Conservation (phyloP, 139 green algal genomes). For the Picochlorum sp. region DNA sequence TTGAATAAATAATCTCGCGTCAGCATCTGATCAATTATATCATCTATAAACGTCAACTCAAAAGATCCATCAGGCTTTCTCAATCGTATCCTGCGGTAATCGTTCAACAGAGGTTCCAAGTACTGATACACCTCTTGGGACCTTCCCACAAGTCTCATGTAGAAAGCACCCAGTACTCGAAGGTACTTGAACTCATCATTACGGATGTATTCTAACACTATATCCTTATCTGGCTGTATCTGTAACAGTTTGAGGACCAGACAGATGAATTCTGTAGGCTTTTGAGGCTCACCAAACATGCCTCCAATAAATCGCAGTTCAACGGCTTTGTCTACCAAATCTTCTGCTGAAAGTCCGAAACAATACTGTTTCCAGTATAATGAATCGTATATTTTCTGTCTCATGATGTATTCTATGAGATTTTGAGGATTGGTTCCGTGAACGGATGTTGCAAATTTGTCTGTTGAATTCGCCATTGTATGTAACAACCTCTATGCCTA, state of each 20-base stretch:
- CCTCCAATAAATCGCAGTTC: constrained; percentile 61
- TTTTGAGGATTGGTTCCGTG: constrained; percentile 95
- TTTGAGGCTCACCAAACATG: constrained; percentile 74
- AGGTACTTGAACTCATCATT: constrained; percentile 98
- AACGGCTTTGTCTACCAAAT: constrained; percentile 90
- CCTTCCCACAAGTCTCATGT: constrained; percentile 84
- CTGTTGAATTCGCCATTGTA: constrained; percentile 83
- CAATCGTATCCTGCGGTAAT: constrained; percentile 80
- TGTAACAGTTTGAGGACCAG: constrained; percentile 96
- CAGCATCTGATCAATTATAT: constrained; percentile 84
- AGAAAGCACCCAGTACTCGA: constrained; percentile 85
- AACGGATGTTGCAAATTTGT: constrained; percentile 51
- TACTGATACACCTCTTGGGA: constrained; percentile 92
- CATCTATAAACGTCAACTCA: constrained; percentile 72
- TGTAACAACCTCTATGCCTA: background rate
- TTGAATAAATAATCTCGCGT: constrained; percentile 87
- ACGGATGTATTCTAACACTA: constrained; percentile 97
- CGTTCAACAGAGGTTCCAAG: constrained; percentile 95
- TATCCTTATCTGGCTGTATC: constrained; percentile 95
- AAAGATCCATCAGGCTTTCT: constrained; percentile 55
- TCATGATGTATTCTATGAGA: constrained; percentile 84
- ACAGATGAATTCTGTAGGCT: constrained; percentile 89
- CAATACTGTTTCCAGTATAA: constrained; percentile 98
- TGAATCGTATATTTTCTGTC: constrained; percentile 85
- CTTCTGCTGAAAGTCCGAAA: constrained; percentile 91